Evolutionary conservation across 176 grass and related monocot species (phyloP).

Genomic region (Carex pumila): DNA sequence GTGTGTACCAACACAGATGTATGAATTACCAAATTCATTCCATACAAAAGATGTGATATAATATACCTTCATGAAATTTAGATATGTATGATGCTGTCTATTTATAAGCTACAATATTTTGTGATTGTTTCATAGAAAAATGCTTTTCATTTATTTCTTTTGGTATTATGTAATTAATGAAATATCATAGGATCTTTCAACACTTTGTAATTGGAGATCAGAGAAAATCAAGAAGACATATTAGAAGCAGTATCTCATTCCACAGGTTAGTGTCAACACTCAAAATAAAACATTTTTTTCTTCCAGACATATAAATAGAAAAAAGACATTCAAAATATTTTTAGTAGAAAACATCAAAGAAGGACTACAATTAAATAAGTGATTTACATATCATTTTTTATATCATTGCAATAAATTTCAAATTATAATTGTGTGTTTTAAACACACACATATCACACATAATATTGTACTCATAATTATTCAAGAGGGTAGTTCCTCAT

Average conservation of each 20-base stretch:
- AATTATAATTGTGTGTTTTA: too few relatives aligned
- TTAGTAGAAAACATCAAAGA: too few relatives aligned
- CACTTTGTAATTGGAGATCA: not conserved
- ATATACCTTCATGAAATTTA: not conserved
- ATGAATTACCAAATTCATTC: not conserved
- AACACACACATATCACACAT: too few relatives aligned
- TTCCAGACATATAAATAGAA: not conserved
- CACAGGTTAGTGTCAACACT: not conserved
- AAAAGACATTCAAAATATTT: not conserved
- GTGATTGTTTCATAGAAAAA: not conserved
- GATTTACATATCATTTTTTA: too few relatives aligned
- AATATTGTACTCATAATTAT: too few relatives aligned
- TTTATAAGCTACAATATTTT: not conserved
- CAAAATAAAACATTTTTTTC: not conserved
- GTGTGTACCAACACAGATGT: not conserved
- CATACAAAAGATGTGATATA: not conserved
- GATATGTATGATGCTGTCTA: not conserved
- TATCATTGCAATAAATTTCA: too few relatives aligned
- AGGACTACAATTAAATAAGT: too few relatives aligned
- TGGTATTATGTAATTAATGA: not conserved
- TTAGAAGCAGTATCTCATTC: not conserved
- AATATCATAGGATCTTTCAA: not conserved
- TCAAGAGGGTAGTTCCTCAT: too few relatives aligned
- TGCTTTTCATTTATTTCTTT: not conserved
- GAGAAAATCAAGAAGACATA: not conserved